Base-by-base conservation (phyloP, 352 stramenopile species). In the Vaucheria bursata region DNA sequence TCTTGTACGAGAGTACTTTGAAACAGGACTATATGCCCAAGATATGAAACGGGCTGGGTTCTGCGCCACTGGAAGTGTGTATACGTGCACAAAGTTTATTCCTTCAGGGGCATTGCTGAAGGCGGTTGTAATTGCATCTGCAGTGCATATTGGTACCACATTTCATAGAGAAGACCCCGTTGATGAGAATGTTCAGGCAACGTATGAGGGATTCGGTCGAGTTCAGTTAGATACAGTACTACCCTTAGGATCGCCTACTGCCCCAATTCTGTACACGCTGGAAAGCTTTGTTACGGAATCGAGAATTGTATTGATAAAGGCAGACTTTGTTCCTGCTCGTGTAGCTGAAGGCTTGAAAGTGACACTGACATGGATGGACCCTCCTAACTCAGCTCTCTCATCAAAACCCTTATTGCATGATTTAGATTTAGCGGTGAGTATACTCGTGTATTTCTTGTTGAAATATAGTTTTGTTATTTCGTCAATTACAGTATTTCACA, bases 1-100 rank as follows among this genome's bases (percentile, higher is more conserved):
- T 37, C 79, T 94, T 0, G 75, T 94, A 8, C 88, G 87, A 71
- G 87, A 92, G 70, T 94, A 90, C 87, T 80, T 93, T n/a, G 85
- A 85, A 40, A 88, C 91, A 40, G 90, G 90, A 0, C 90, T 86
- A 80, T 93, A 90, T 86, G 87, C 89, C 53, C 83, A 88, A 34
- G 89, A 88, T 59, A 12, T 83, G 0, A 31, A 18, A 29, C 34
- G 37, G 73, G 37, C 12, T 12, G 74, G 53, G 39, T 59, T 83
- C 45, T 83, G 78, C 49, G 8, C 25, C 5, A 0, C 32, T 32
- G 36, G 71, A 32, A 34, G 70, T 45, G 2, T 33, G 73, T 82
- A 81, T 45, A 34, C 65, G 1, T 81, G 75, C 64, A 25, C 59
- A n/a, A 18, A 67, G 12, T 83, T 83, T 34, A 71, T 52, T n/a